Evolutionary conservation across 805 yeast species (phyloP), one percentile per base, ranked within the genome.

Genomic region (Ascoidea rubescens): DNA sequence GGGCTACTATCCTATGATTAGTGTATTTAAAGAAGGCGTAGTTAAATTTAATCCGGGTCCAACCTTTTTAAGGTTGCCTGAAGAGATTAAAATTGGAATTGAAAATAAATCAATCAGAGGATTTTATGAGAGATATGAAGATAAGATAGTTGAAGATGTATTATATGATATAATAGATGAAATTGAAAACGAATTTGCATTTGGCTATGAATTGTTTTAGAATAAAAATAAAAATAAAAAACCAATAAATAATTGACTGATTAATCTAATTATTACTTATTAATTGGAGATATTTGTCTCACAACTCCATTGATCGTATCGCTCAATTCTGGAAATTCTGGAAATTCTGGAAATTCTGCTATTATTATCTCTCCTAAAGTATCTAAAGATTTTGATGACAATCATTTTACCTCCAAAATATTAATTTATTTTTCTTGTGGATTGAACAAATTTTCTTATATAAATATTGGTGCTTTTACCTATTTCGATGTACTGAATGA

Each of bases 401-500:
- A 69, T 61, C 77, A 87, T 79, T 64, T 87, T 87, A 4, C 96
- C 98, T 61, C 88, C 78, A 52, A 93, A 72, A 57, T 83, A 80
- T 61, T 95, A 96, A 62, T 93, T 93, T 48, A 89, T 81, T 59
- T 87, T 82, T 45, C 89, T 82, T n/a, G 93, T 84, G 43, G 91
- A 87, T 64, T 93, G 99, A 14, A 91, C 87, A 67, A 93, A 93
- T 68, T 93, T 99, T 64, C 99, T 77, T 0, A 98, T 89, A 66
- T 93, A 93, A 45, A 93, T 89, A 63, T 93, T 98, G 0, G 99
- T 98, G 63, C 93, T 93, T 58, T 99, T 73, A 1, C 99, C 99
- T 61, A 88, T 95, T 62, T 93, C 98, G 45, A 93, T 87, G 62
- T 93, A 93, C 56, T 84, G 82, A 12, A 89, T 71, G n/a, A 90